Conservation (phyloP, 2,329 filamentous ascomycete genomes). For the Cladophialophora psammophila region DNA sequence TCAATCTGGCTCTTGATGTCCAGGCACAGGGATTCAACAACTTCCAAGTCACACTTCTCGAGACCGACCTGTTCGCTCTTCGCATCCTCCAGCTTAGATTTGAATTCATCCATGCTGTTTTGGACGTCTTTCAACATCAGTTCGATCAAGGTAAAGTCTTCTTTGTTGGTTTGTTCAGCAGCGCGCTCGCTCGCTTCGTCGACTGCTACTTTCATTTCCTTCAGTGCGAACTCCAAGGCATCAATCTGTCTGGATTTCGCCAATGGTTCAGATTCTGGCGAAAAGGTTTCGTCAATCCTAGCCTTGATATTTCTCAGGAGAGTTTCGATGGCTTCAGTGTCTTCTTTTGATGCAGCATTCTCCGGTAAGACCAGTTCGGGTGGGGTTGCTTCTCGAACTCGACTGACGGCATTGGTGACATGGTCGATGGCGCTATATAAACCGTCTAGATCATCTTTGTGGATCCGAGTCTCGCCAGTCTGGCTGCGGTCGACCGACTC, state of each 20-base stretch:
- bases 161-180: slow-evolving; percentile 72
- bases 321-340: slow-evolving; percentile 89
- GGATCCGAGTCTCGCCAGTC: slow-evolving; percentile 47
- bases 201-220: slow-evolving; percentile 78
- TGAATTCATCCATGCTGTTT: slow-evolving; percentile 75
- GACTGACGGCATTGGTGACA: slow-evolving; percentile 65
- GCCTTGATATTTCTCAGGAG: slow-evolving; percentile 88
- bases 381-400: slow-evolving; percentile 52
- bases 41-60: slow-evolving; percentile 81
- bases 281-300: slow-evolving; percentile 78
- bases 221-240: slow-evolving; percentile 70
- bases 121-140: slow-evolving; percentile 80
- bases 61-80: slow-evolving; percentile 63
- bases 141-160: slow-evolving; percentile 79
- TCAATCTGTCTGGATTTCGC: slow-evolving; percentile 69
- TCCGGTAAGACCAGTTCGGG: slow-evolving; percentile 46
- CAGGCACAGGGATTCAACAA: slow-evolving; percentile 80
- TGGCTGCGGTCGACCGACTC: slow-evolving; percentile 48
- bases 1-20: slow-evolving; percentile 83
- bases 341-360: slow-evolving; percentile 75
- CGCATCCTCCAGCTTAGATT: slow-evolving; percentile 50
- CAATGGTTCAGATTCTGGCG: slow-evolving; percentile 71
- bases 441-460: slow-evolving; percentile 57
- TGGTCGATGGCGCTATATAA: slow-evolving; percentile 54
- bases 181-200: slow-evolving; percentile 71